Percentiles rank a stretch among this genome's conserved stretches.
phyloP scores from a whole-genome alignment of 176 grass and related monocot genomes.

The Saccharum officinarum region DNA sequence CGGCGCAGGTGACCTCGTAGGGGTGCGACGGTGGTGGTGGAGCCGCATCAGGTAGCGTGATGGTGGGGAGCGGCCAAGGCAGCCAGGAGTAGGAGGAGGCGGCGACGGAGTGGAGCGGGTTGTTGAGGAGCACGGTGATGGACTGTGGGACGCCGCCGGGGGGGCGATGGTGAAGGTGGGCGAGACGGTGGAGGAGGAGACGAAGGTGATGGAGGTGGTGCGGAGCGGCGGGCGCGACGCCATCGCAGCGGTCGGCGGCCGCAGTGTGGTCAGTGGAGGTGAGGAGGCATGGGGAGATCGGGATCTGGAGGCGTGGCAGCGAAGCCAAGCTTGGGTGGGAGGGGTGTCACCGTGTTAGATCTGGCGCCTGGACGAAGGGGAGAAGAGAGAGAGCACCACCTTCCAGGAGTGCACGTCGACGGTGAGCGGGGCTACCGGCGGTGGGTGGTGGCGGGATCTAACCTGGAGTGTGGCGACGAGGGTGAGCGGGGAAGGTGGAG shows the following conservation, averaged over 20 bases:
- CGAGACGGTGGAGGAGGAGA: slow-evolving; percentile 51
- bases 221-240: slow-evolving; percentile 47
- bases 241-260: slow-evolving; percentile 44
- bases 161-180: slow-evolving; percentile 46
- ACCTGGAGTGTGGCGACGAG: too few species aligned
- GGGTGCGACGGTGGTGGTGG: slow-evolving; percentile 21
- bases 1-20: slow-evolving; percentile 62
- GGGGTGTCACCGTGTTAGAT: slow-evolving; percentile 60
- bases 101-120: slow-evolving; percentile 64
- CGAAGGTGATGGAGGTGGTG: slow-evolving; percentile 33
- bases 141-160: slow-evolving; percentile 61
- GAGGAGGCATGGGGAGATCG: slow-evolving; percentile 39
- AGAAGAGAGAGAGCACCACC: slow-evolving; percentile 17
- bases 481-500: too few species aligned
- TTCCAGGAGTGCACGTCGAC: too few species aligned
- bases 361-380: slow-evolving; percentile 26
- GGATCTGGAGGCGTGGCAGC: slow-evolving; percentile 51
- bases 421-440: too few species aligned
- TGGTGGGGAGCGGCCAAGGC: slow-evolving; percentile 60
- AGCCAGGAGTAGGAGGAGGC: slow-evolving; percentile 68
- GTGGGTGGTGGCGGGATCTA: too few species aligned
- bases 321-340: slow-evolving; percentile 21
- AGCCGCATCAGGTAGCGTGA: slow-evolving; percentile 38
- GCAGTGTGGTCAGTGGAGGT: slow-evolving; percentile 24
- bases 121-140: slow-evolving; percentile 94